Conservation (phyloP, 2,329 filamentous ascomycete genomes). For the Aspergillus aculeatus region DNA sequence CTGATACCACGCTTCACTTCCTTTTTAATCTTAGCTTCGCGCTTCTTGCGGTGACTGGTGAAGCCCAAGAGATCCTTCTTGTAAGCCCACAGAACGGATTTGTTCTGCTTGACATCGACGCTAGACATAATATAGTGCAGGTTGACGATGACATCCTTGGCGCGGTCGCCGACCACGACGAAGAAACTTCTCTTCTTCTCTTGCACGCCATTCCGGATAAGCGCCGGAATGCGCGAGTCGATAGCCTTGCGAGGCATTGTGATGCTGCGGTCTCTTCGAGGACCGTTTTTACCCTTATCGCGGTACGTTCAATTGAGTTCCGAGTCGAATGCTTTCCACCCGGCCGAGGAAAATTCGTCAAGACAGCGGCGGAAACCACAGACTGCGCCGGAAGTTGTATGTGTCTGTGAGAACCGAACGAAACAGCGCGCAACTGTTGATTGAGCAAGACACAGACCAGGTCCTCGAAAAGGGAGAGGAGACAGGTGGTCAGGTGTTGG, state of each 20-base stretch:
- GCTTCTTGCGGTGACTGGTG: conserved; percentile 95
- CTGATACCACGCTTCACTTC: conserved; percentile 93
- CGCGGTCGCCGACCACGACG: conserved; percentile 87
- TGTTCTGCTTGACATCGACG: conserved; percentile 89
- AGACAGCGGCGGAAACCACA: conserved; percentile 1
- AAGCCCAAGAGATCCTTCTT: conserved; percentile 97
- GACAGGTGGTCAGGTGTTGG: conserved; percentile 3
- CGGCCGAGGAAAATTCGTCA: conserved; percentile 4
- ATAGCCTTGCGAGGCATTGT: conserved; percentile 55
- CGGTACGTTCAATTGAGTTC: neutral
- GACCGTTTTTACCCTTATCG: conserved; percentile 1
- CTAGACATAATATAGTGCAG: conserved; percentile 90
- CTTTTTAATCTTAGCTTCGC: conserved; percentile 96
- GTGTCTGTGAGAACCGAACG: neutral
- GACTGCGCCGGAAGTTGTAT: neutral
- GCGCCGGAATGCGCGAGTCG: conserved; percentile 84
- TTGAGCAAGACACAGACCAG: neutral
- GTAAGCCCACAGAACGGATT: conserved; percentile 96
- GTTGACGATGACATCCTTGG: conserved; percentile 96
- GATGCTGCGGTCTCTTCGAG: neutral
- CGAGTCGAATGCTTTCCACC: neutral
- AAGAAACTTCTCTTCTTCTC: conserved; percentile 99
- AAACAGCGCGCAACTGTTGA: neutral
- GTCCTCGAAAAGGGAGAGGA: neutral
- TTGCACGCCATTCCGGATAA: conserved; percentile 85